phyloP scores from a whole-genome alignment of 176 grass and related monocot genomes.

The Bothriochloa decipiens region DNA sequence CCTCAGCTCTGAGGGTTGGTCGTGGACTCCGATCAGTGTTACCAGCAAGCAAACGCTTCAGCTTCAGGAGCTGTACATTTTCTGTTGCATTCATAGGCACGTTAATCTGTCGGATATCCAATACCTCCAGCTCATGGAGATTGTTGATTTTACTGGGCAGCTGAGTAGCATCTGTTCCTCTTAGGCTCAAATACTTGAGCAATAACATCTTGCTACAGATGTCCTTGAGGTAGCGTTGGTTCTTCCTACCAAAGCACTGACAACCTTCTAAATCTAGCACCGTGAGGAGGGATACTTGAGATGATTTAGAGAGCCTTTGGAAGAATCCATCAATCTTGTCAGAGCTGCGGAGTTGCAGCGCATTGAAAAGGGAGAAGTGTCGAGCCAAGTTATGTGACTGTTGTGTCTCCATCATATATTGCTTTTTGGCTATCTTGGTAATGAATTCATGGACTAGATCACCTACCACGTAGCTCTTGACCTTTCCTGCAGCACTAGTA shows the following conservation, averaged over 20 bases:
- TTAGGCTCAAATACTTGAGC: conserved; percentile 39
- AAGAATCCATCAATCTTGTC: not conserved
- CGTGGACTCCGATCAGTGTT: too few species aligned
- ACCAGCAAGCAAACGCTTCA: too few species aligned
- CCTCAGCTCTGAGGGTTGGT: too few species aligned
- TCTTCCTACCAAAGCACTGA: not conserved
- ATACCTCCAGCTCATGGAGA: too few species aligned
- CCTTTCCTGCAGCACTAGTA: not conserved
- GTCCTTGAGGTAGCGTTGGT: not conserved
- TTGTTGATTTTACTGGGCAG: too few species aligned
- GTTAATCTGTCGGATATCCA: too few species aligned
- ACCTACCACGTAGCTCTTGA: conserved; percentile 21
- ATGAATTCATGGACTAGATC: conserved; percentile 24
- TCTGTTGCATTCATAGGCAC: too few species aligned
- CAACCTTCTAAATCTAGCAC: conserved; percentile 43
- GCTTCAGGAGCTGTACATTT: too few species aligned
- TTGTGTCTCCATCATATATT: conserved; percentile 18
- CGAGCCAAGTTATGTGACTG: conserved; percentile 30
- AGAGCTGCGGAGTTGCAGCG: conserved; percentile 13
- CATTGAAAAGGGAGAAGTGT: conserved; percentile 35
- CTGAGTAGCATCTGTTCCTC: not conserved
- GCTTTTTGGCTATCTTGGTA: not conserved
- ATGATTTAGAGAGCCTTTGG: not conserved
- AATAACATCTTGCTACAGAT: conserved; percentile 33
- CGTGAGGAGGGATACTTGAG: conserved; percentile 18